phyloP scores from a whole-genome alignment of 2,329 filamentous ascomycete genomes.

The Aurifilum marmelostoma region DNA sequence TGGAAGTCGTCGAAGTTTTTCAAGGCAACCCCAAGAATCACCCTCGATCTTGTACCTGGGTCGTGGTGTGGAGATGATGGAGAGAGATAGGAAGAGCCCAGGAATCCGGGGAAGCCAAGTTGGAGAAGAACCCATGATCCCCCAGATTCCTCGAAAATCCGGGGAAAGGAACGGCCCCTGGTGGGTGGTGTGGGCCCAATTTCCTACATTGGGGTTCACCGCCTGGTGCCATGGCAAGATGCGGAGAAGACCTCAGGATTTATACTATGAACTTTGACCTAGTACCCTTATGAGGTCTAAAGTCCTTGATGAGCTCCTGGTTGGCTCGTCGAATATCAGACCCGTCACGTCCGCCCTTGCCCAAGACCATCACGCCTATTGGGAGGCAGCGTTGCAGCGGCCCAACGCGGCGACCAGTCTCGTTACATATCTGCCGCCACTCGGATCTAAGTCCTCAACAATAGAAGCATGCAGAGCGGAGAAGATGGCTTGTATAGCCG shows the following conservation, averaged over 20 bases:
- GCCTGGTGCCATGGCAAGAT: constrained; percentile 1
- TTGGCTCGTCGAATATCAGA: neutral
- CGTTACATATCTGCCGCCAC: neutral
- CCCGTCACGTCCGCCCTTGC: neutral
- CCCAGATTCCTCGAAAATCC: constrained; percentile 2
- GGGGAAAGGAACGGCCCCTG: constrained; percentile 8
- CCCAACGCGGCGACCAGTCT: neutral
- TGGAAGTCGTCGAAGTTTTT: neutral
- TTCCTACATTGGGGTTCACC: constrained; percentile 2
- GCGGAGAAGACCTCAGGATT: constrained; percentile 1
- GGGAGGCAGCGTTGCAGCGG: neutral
- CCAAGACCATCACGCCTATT: neutral
- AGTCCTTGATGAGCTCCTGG: neutral
- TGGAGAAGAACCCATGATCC: constrained; percentile 9
- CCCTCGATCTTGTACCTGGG: neutral
- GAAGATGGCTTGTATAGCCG: neutral
- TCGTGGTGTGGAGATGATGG: constrained; percentile 4
- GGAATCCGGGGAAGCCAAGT: constrained; percentile 1
- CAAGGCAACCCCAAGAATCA: neutral
- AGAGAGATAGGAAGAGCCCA: neutral
- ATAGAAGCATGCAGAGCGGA: neutral
- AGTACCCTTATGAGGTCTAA: neutral
- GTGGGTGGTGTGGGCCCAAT: constrained; percentile 4
- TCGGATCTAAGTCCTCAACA: neutral
- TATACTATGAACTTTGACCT: neutral